These are phyloP conservation scores for Panaeolus papilionaceus DNA, from an alignment of 768 basidiomycete genomes.

Conservation along the genomic window DNA sequence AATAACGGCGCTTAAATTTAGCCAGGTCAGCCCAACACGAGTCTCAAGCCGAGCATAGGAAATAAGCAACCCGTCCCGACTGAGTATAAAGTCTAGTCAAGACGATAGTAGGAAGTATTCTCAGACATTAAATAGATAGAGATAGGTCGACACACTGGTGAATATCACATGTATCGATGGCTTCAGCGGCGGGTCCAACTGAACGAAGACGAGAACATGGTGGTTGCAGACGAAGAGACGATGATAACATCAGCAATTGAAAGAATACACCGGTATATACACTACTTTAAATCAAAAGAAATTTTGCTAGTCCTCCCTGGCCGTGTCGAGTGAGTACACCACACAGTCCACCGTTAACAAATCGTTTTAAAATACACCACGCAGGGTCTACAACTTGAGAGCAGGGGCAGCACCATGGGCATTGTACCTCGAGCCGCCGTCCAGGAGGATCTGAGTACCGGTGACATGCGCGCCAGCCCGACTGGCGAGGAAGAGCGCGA, in stretches of 20 bases:
- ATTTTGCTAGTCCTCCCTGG: background rate
- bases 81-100: too few species aligned
- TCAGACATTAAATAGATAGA: too few species aligned
- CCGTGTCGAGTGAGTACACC: background rate
- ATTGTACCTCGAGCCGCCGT: slow-evolving; percentile 62
- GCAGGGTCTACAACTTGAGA: slow-evolving; percentile 41
- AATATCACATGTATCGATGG: too few species aligned
- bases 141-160: too few species aligned
- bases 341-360: background rate
- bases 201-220: too few species aligned
- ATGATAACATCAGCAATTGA: background rate
- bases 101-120: too few species aligned
- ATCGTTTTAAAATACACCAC: background rate
- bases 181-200: accelerated
- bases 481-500: slow-evolving; percentile 72
- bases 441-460: slow-evolving; percentile 72
- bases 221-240: too few species aligned
- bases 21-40: too few species aligned
- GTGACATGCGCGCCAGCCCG: slow-evolving; percentile 79
- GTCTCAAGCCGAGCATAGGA: too few species aligned
- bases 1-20: too few species aligned
- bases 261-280: background rate
- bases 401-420: slow-evolving; percentile 33
- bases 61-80: too few species aligned
- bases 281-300: slow-evolving; percentile 6